Percentiles rank a stretch among this genome's conserved stretches.
Conservation (phyloP, 352 stramenopile species). For the Thraustochytrium striatum region DNA sequence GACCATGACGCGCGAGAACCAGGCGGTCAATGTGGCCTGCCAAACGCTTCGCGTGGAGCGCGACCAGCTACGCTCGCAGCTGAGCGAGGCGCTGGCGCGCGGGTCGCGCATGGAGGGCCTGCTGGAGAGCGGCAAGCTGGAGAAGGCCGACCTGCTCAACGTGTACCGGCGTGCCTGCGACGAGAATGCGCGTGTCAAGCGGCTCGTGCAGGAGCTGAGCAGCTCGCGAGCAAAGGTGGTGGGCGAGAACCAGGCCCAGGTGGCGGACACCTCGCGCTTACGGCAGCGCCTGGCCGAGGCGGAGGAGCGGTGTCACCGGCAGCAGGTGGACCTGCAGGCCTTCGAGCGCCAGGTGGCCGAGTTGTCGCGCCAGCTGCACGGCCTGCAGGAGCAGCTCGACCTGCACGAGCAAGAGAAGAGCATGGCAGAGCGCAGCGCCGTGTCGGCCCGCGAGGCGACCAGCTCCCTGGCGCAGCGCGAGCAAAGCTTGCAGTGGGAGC, state of each 20-base stretch:
- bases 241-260: slow-evolving; percentile 41
- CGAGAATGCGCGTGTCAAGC: slow-evolving; percentile 41
- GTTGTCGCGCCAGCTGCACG: slow-evolving; percentile 42
- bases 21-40: slow-evolving; percentile 33
- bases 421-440: slow-evolving; percentile 4
- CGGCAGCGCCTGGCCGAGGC: slow-evolving; percentile 40
- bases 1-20: slow-evolving; percentile 47
- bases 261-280: slow-evolving; percentile 37
- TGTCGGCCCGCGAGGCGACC: slow-evolving; percentile 34
- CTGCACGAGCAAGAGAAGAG: slow-evolving; percentile 41
- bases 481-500: slow-evolving; percentile 27
- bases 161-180: slow-evolving; percentile 43
- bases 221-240: slow-evolving; percentile 35
- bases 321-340: slow-evolving; percentile 41
- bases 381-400: slow-evolving; percentile 21
- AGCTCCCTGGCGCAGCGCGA: slow-evolving; percentile 23
- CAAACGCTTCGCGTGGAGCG: slow-evolving; percentile 45
- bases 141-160: slow-evolving; percentile 46
- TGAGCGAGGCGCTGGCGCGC: slow-evolving; percentile 41
- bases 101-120: slow-evolving; percentile 37
- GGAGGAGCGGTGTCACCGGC: slow-evolving; percentile 11
- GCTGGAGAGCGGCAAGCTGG: slow-evolving; percentile 34
- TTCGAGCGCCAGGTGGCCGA: slow-evolving; percentile 44
- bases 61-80: slow-evolving; percentile 38
- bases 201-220: slow-evolving; percentile 42